A percentile compares a stretch with the other conserved stretches of the same genome.
phyloP scores from a whole-genome alignment of 768 basidiomycete species.

The Amanita inopinata region DNA sequence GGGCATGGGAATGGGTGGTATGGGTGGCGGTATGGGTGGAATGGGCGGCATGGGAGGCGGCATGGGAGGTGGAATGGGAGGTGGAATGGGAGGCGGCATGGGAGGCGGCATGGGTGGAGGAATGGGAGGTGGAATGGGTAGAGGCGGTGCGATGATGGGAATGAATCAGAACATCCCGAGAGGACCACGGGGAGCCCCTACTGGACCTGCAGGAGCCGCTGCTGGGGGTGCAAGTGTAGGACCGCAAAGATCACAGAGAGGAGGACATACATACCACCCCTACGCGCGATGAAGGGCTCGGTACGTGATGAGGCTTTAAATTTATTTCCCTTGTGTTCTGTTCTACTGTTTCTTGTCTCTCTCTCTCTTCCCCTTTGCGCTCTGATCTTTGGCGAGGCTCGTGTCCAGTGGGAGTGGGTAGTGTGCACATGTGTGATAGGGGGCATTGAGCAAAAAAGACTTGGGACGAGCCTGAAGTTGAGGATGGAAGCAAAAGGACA shows the following conservation, averaged over 20 bases:
- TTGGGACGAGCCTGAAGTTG: too few species aligned
- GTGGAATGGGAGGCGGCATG: constrained; percentile 19
- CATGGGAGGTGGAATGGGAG: constrained; percentile 29
- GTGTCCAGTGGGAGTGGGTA: too few species aligned
- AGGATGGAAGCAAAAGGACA: too few species aligned
- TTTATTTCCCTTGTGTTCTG: too few species aligned
- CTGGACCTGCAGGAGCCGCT: constrained; percentile 28
- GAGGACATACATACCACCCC: constrained; percentile 78
- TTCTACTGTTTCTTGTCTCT: too few species aligned
- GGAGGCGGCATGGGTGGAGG: constrained; percentile 22
- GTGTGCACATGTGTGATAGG: too few species aligned
- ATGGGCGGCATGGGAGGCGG: constrained; percentile 36
- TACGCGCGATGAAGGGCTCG: constrained; percentile 61
- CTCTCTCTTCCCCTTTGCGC: too few species aligned
- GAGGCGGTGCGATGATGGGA: constrained; percentile 29
- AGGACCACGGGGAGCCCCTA: constrained; percentile 51
- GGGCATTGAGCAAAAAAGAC: too few species aligned
- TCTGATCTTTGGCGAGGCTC: too few species aligned
- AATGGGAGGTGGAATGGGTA: constrained; percentile 34
- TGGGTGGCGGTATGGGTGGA: constrained; percentile 26
- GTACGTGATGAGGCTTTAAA: too few species aligned
- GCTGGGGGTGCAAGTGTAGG: constrained; percentile 49
- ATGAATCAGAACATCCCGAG: constrained; percentile 54
- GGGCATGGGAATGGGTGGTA: too few species aligned
- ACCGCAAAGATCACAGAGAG: constrained; percentile 65